A percentile compares a stretch with the other conserved stretches of the same genome.
Conservation (phyloP, 306 rosid genomes). For the Hippophae tibetana region DNA sequence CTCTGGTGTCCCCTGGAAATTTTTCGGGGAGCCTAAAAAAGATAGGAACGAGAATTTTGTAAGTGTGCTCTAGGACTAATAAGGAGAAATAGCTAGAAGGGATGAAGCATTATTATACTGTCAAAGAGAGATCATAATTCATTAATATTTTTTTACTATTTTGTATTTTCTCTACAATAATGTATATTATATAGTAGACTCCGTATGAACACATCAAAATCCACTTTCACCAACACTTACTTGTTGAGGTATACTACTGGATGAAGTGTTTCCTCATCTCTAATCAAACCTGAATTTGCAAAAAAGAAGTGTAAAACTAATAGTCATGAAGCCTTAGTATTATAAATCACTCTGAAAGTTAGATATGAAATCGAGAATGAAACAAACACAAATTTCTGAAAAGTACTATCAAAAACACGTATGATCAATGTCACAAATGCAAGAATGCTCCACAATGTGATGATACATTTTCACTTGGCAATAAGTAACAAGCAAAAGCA, state of each 20-base stretch:
- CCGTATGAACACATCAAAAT: too few relatives aligned
- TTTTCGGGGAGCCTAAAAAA: slow-evolving; percentile 63
- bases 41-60: slow-evolving; percentile 1
- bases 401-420: not conserved
- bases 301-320: slow-evolving; percentile 6
- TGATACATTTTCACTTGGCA: not conserved
- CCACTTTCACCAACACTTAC: slow-evolving; percentile 28
- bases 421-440: not conserved
- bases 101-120: too few relatives aligned
- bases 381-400: not conserved
- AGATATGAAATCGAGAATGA: not conserved
- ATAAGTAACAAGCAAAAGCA: not conserved
- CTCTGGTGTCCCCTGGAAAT: slow-evolving; percentile 66
- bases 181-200: too few relatives aligned
- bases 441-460: not conserved
- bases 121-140: too few relatives aligned
- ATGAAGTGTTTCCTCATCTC: slow-evolving; percentile 85
- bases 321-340: not conserved
- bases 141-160: too few relatives aligned
- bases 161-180: too few relatives aligned
- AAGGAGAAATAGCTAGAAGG: not conserved
- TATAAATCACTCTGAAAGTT: not conserved
- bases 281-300: slow-evolving; percentile 48
- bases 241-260: slow-evolving; percentile 80
- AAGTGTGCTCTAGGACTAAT: slow-evolving; percentile 6